These are phyloP conservation scores for Sugiyamaella boreocaroliniensis DNA, from an alignment of 805 yeast genomes.

Conservation along the genomic window DNA sequence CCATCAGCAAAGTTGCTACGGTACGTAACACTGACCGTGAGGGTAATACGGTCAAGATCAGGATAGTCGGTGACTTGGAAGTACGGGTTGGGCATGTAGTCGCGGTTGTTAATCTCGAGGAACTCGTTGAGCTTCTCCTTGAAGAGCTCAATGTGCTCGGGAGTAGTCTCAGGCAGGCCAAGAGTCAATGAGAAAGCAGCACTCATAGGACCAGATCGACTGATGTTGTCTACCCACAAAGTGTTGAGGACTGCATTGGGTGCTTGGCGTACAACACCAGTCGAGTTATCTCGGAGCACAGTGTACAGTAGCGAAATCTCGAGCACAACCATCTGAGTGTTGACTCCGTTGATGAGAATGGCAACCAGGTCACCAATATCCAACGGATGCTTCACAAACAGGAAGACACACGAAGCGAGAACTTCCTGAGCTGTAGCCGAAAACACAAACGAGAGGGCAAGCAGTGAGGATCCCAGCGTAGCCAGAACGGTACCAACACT, in stretches of 20 bases:
- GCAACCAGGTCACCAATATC: slow-evolving; percentile 37
- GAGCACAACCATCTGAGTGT: slow-evolving; percentile 26
- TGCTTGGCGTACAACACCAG: slow-evolving; percentile 30
- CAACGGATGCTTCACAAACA: slow-evolving; percentile 38
- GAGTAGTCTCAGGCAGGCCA: slow-evolving; percentile 34
- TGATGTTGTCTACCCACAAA: slow-evolving; percentile 33
- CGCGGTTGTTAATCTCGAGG: slow-evolving; percentile 30
- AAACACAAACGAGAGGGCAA: slow-evolving; percentile 36
- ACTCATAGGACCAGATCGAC: slow-evolving; percentile 31
- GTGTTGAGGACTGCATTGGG: slow-evolving; percentile 34
- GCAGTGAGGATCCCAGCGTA: slow-evolving; percentile 35
- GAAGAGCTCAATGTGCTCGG: slow-evolving; percentile 30
- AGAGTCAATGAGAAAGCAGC: slow-evolving; percentile 22
- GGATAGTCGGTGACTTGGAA: slow-evolving; percentile 29
- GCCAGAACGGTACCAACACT: slow-evolving; percentile 35
- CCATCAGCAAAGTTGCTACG: slow-evolving; percentile 31
- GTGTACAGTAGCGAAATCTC: slow-evolving; percentile 34
- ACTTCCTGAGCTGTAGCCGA: slow-evolving; percentile 34
- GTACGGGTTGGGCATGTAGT: slow-evolving; percentile 30
- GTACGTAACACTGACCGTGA: slow-evolving; percentile 26
- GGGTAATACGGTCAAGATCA: slow-evolving; percentile 29
- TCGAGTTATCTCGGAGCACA: slow-evolving; percentile 27
- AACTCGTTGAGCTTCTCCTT: slow-evolving; percentile 26
- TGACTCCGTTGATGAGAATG: slow-evolving; percentile 23
- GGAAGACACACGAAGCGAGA: slow-evolving; percentile 34